Conservation (phyloP, 768 basidiomycete genomes). For the Pleurotus djamor region DNA sequence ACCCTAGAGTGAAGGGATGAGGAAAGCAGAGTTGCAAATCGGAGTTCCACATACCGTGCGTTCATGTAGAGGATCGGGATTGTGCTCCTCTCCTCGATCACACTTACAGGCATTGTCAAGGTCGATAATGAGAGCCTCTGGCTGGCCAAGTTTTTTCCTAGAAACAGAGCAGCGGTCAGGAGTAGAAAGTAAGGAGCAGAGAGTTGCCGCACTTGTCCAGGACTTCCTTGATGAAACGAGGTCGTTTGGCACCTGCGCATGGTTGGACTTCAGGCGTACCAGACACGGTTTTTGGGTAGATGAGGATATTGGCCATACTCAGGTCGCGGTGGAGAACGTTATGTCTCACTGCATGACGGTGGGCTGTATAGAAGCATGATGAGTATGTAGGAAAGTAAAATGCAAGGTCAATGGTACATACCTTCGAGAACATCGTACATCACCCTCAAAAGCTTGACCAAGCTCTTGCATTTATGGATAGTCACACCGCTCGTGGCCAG, state of each 20-base stretch:
- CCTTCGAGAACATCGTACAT: conserved; percentile 8
- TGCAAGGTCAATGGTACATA: neutral
- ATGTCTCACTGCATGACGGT: neutral
- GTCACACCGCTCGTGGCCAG: neutral
- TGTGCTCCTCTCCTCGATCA: neutral
- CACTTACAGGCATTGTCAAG: neutral
- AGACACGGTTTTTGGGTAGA: neutral
- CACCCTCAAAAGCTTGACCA: conserved; percentile 1
- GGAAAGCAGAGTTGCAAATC: no score
- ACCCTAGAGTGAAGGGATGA: neutral
- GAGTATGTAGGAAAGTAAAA: neutral
- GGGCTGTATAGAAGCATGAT: neutral
- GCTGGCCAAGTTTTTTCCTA: neutral
- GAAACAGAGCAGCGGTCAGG: no score
- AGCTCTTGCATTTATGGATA: neutral
- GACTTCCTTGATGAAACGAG: neutral
- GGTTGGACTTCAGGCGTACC: neutral
- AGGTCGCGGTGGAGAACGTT: conserved; percentile 6
- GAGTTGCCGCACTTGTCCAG: neutral
- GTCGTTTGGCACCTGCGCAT: neutral
- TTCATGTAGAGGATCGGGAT: no score
- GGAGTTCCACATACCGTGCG: no score
- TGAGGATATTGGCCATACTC: neutral
- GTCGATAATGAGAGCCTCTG: neutral
- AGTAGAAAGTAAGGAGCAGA: neutral